A percentile compares a stretch with the other conserved stretches of the same genome.
Evolutionary conservation across 2,329 filamentous ascomycete genomes (phyloP).

Genomic region (Talaromyces sp.): DNA sequence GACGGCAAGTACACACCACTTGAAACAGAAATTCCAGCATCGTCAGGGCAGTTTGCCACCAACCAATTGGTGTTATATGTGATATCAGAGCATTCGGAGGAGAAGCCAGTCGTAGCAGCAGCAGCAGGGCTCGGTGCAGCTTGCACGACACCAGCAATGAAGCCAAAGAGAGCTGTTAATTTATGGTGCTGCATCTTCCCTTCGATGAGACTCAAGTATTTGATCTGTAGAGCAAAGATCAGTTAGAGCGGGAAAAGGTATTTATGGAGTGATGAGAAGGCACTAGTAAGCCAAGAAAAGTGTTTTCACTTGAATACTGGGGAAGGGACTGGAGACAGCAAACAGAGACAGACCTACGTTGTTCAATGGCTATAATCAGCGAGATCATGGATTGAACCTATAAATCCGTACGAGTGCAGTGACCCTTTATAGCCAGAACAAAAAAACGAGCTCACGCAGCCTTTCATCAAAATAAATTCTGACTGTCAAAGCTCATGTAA

Average conservation of each 20-base stretch:
- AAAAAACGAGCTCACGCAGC: no score
- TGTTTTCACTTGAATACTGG: neutral
- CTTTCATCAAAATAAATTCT: neutral
- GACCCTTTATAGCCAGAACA: neutral
- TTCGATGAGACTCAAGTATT: no score
- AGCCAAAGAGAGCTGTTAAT: neutral
- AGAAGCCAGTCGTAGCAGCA: conserved; percentile 8
- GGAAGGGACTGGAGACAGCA: neutral
- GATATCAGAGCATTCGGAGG: conserved; percentile 18
- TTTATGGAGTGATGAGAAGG: neutral
- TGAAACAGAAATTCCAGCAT: conserved; percentile 11
- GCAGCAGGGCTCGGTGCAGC: neutral
- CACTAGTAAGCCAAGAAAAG: neutral
- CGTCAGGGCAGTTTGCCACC: conserved; percentile 18
- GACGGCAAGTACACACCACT: conserved; percentile 18
- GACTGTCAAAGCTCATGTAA: neutral
- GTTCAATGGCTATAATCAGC: neutral
- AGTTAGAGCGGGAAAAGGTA: neutral
- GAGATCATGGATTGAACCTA: neutral
- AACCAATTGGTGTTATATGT: conserved; percentile 16
- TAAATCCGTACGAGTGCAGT: neutral
- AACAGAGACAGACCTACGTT: neutral
- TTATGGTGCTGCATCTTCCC: neutral
- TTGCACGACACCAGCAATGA: neutral
- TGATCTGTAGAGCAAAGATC: neutral